phyloP scores from a whole-genome alignment of 768 basidiomycete genomes.

The Trametes sanguinea region DNA sequence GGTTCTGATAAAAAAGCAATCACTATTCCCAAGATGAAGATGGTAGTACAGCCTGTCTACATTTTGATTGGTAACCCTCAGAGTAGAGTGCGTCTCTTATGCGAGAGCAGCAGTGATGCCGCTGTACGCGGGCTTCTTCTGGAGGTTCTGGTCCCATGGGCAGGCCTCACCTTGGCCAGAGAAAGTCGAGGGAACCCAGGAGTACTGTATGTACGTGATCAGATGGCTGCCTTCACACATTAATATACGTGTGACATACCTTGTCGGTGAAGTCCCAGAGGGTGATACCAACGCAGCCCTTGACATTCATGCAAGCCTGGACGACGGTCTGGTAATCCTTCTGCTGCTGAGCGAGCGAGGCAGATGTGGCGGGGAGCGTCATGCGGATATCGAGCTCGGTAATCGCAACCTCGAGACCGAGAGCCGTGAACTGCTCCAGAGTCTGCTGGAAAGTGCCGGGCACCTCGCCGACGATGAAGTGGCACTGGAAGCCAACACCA shows the following conservation, averaged over 20 bases:
- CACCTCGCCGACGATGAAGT: conserved; percentile 60
- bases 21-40: not conserved
- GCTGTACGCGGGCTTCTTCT: conserved; percentile 32
- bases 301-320: conserved; percentile 48
- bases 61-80: not conserved
- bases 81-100: not conserved
- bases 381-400: conserved; percentile 71
- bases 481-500: conserved; percentile 62
- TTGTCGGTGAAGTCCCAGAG: conserved; percentile 47
- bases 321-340: conserved; percentile 60
- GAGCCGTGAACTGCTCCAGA: conserved; percentile 53
- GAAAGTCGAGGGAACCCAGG: conserved; percentile 39
- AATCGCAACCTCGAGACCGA: conserved; percentile 68
- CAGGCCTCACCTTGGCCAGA: conserved; percentile 37
- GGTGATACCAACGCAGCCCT: conserved; percentile 40
- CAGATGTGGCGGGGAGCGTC: conserved; percentile 51
- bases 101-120: conserved; percentile 29
- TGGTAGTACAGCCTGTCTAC: not conserved
- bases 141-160: conserved; percentile 33
- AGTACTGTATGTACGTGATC: conserved; percentile 27
- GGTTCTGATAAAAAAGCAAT: not conserved
- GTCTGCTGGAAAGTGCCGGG: conserved; percentile 49
- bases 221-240: not conserved
- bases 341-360: conserved; percentile 54
- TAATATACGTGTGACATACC: conserved; percentile 2